phyloP scores from a whole-genome alignment of 1,139 yeast genomes.

The Taiozyma sp. region DNA sequence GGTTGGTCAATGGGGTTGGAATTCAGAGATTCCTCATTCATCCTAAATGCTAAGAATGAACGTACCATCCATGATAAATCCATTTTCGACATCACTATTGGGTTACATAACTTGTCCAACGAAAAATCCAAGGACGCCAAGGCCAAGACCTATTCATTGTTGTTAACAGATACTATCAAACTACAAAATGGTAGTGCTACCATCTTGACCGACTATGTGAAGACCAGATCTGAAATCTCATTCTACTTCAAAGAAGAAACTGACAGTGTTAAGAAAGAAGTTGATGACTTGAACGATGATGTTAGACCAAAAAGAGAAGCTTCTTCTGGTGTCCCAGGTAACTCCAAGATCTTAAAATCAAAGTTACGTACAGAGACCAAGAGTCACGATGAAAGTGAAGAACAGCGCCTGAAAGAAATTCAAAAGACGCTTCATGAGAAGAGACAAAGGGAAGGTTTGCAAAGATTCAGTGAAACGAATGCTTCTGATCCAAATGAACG shows the following conservation, averaged over 20 bases:
- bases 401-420: slow-evolving; percentile 74
- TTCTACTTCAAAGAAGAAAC: slow-evolving; percentile 76
- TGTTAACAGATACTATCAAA: slow-evolving; percentile 79
- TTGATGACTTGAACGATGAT: slow-evolving; percentile 26
- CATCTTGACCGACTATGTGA: slow-evolving; percentile 70
- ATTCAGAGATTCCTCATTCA: slow-evolving; percentile 74
- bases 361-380: slow-evolving; percentile 75
- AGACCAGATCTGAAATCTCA: slow-evolving; percentile 68
- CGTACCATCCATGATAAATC: slow-evolving; percentile 66
- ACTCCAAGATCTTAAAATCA: slow-evolving; percentile 61
- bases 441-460: slow-evolving; percentile 79
- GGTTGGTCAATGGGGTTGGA: slow-evolving; percentile 93
- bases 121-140: slow-evolving; percentile 35
- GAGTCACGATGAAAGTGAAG: slow-evolving; percentile 74
- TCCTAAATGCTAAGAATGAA: slow-evolving; percentile 70
- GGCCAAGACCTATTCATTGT: slow-evolving; percentile 55
- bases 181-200: slow-evolving; percentile 59
- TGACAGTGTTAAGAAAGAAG: slow-evolving; percentile 28
- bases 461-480: slow-evolving; percentile 71
- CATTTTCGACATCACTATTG: slow-evolving; percentile 70
- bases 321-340: slow-evolving; percentile 22
- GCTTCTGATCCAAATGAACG: slow-evolving; percentile 61
- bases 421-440: slow-evolving; percentile 81
- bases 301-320: slow-evolving; percentile 20
- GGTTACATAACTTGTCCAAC: slow-evolving; percentile 60